Percentiles rank a stretch among this genome's conserved stretches.
phyloP scores from a whole-genome alignment of 1,284 basidiomycete species.

The Malassezia restricta region DNA sequence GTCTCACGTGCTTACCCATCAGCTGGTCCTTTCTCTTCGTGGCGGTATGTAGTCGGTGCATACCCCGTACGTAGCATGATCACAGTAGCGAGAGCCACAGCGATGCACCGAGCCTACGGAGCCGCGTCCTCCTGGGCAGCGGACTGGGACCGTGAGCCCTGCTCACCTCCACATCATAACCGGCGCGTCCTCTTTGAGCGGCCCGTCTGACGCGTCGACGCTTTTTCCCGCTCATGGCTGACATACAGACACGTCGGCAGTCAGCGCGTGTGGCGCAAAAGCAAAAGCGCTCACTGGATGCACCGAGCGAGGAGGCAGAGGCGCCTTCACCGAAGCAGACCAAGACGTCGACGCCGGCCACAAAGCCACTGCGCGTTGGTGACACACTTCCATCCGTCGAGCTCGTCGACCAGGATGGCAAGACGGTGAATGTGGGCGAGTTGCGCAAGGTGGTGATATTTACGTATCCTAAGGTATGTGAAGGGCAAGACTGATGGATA shows the following conservation, averaged over 20 bases:
- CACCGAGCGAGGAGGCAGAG: not conserved
- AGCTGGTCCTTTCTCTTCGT: slow-evolving; percentile 39
- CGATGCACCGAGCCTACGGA: too few relatives aligned
- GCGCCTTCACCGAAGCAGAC: not conserved
- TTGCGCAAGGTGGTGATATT: slow-evolving; percentile 21
- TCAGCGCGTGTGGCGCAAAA: not conserved
- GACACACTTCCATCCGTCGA: slow-evolving; percentile 62
- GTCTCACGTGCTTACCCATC: slow-evolving; percentile 14
- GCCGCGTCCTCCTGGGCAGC: too few relatives aligned
- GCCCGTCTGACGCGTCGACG: too few relatives aligned
- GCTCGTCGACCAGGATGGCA: slow-evolving; percentile 51
- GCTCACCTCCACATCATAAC: too few relatives aligned
- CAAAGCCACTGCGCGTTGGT: slow-evolving; percentile 51
- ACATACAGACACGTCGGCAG: not conserved
- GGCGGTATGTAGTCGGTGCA: slow-evolving; percentile 15
- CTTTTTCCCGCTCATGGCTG: too few relatives aligned
- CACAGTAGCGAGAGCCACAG: not conserved
- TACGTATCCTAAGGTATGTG: slow-evolving; percentile 21
- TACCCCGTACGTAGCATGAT: not conserved
- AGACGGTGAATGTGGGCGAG: slow-evolving; percentile 5
- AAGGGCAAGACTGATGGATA: not conserved
- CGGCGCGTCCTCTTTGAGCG: too few relatives aligned
- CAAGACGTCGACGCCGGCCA: not conserved
- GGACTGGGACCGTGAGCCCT: too few relatives aligned
- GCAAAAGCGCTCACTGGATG: not conserved